Percentiles rank a stretch among this genome's conserved stretches.
Evolutionary conservation across 176 grass and related monocot species (phyloP).

Genomic region (barley (Hordeum vulgare)): DNA sequence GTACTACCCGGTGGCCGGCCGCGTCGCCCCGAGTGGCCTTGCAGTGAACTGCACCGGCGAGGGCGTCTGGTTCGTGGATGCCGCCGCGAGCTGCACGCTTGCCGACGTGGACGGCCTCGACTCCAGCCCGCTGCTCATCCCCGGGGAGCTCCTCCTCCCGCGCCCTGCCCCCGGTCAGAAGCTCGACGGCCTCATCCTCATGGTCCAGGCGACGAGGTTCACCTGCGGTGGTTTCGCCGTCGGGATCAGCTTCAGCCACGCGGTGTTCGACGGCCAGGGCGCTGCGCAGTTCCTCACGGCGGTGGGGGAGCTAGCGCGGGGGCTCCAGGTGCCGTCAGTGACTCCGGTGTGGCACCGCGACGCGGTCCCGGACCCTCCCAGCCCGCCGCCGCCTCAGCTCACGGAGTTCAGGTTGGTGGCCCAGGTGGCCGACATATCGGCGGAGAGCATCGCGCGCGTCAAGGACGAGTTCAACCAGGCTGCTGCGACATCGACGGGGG

Average conservation of each 20-base stretch:
- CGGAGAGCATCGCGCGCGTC: constrained; percentile 42
- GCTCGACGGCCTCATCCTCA: constrained; percentile 50
- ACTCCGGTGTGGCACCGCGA: constrained; percentile 56
- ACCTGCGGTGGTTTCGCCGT: constrained; percentile 66
- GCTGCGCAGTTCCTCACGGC: constrained; percentile 66
- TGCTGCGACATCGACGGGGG: not conserved
- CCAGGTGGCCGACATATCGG: constrained; percentile 51
- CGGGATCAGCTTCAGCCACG: constrained; percentile 72
- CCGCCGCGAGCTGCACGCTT: constrained; percentile 49
- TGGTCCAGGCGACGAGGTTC: constrained; percentile 36
- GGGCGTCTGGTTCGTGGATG: constrained; percentile 70
- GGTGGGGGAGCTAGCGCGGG: constrained; percentile 57
- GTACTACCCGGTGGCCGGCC: constrained; percentile 71
- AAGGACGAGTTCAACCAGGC: constrained; percentile 37
- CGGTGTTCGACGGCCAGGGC: constrained; percentile 74
- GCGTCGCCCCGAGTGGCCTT: constrained; percentile 31
- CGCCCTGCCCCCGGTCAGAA: constrained; percentile 30
- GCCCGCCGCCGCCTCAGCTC: constrained; percentile 10
- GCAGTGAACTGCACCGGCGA: constrained; percentile 49
- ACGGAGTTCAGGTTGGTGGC: constrained; percentile 55
- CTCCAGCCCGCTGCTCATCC: constrained; percentile 52
- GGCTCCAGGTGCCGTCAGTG: constrained; percentile 38
- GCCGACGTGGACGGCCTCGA: constrained; percentile 64
- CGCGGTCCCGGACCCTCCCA: constrained; percentile 41
- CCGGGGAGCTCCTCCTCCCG: constrained; percentile 54